Evolutionary conservation across 768 basidiomycete genomes (phyloP).

Genomic region (Amylocystis lapponica): DNA sequence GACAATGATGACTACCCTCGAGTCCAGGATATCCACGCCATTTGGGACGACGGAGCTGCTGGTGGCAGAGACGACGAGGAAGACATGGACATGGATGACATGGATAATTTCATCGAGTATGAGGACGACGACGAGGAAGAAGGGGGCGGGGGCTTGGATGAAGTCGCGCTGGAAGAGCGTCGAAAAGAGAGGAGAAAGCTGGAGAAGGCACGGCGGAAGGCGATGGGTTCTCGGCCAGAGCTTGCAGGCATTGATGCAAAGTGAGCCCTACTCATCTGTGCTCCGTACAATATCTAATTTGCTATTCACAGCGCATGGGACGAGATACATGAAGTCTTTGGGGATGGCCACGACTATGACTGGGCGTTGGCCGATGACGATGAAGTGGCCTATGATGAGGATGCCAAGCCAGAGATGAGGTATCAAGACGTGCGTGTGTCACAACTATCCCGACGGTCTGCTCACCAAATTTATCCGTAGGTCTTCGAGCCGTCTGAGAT

Average conservation of each 20-base stretch:
- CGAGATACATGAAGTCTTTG: constrained; percentile 94
- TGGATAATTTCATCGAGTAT: constrained; percentile 75
- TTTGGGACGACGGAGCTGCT: constrained; percentile 76
- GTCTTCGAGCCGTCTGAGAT: constrained; percentile 99
- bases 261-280: constrained; percentile 39
- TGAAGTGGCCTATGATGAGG: constrained; percentile 42
- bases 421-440: constrained; percentile 69
- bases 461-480: constrained; percentile 35
- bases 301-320: constrained; percentile 72
- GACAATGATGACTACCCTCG: constrained; percentile 49
- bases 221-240: constrained; percentile 61
- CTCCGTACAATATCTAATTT: background rate
- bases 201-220: constrained; percentile 61
- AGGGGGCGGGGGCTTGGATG: constrained; percentile 56
- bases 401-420: constrained; percentile 68
- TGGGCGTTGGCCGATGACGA: constrained; percentile 90
- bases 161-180: constrained; percentile 70
- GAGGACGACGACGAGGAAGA: constrained; percentile 69
- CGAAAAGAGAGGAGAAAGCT: constrained; percentile 62
- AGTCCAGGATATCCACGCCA: constrained; percentile 57
- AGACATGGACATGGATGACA: constrained; percentile 68
- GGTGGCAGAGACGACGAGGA: constrained; percentile 47
- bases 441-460: constrained; percentile 5
- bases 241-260: constrained; percentile 77
- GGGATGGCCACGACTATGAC: constrained; percentile 93